Conservation (phyloP, 1,139 yeast species). For the Pichia sp. region DNA sequence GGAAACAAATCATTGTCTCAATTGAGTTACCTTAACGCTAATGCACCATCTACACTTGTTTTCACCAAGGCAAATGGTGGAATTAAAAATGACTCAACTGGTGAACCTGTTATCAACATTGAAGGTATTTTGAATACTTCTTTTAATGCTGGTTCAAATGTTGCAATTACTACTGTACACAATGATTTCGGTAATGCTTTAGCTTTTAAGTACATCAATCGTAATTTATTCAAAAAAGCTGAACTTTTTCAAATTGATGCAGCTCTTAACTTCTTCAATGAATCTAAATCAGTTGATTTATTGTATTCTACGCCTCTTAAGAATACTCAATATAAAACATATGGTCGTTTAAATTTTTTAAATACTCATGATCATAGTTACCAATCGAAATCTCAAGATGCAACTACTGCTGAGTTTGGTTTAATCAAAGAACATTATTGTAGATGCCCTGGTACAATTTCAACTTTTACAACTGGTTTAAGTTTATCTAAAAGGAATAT, state of each 20-base stretch:
- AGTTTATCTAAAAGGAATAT: constrained; percentile 37
- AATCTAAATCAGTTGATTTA: constrained; percentile 17
- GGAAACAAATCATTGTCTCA: constrained; percentile 18
- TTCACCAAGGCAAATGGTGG: neutral
- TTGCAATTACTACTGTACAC: constrained; percentile 22
- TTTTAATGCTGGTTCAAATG: constrained; percentile 17
- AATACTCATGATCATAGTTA: constrained; percentile 17
- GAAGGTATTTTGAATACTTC: constrained; percentile 19
- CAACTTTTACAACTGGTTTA: constrained; percentile 31
- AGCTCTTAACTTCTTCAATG: constrained; percentile 16
- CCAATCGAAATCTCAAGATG: constrained; percentile 25
- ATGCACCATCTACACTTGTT: neutral
- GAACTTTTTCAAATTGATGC: constrained; percentile 22
- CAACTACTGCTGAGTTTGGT: constrained; percentile 38
- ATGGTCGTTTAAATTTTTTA: constrained; percentile 19
- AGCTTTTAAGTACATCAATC: constrained; percentile 20
- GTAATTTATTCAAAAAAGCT: constrained; percentile 28
- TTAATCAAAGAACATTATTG: constrained; percentile 26
- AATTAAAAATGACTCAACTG: constrained; percentile 3
- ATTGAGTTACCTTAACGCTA: constrained; percentile 37
- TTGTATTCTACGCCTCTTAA: constrained; percentile 26
- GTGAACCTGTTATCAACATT: constrained; percentile 19
- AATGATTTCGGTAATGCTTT: constrained; percentile 23
- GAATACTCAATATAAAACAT: constrained; percentile 24
- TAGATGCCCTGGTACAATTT: constrained; percentile 8